Base-by-base conservation (phyloP, 179 eudicot genomes). In the Carnegiea gigantea region DNA sequence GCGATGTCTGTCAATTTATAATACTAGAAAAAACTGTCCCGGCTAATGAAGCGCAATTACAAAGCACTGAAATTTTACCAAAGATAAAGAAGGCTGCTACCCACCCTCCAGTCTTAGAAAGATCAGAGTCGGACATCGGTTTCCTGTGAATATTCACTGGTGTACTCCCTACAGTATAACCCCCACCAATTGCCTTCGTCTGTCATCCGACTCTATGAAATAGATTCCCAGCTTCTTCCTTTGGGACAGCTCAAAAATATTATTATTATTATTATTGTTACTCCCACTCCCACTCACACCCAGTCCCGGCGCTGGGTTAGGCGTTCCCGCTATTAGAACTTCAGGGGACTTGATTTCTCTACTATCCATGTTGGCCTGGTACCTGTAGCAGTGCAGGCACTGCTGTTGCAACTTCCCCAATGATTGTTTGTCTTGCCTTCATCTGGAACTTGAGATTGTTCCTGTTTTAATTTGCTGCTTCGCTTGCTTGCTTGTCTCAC, bases 101-200 rank as follows among this genome's bases (percentile, higher is more conserved):
- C 98, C 98, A 93, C 23, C 95, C 98, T 57, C 98, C 98, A 7
- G 96, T 93, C 82, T 85, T 93, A 78, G 93, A 86, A 60, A 93
- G 86, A 82, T 91, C 86, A 30, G 85, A 75, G 10, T 83, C 79
- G 72, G 88, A 83, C 79, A 93, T 85, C 14, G 93, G 96, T 89
- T 92, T 92, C 80, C 92, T 86, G 53, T 78, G 96, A 79, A 93
- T 84, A 71, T 89, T 90, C 40, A 90, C 95, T 0, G 98, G 98
- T 20, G 98, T 92, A 44, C 94, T 92, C 11, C 92, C 92, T 4
- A 83, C 86, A 0, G 81, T 83, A 81, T 93, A 92, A 71, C 91
- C 95, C 20, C 98, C 94, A 20, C 93, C 92, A 18, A 93, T 82
- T 24, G 98, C 90, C 92, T 84, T 78, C 89, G 68, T 80, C 89